These are phyloP conservation scores for Dictyostelium firmibasis DNA, from an alignment of 78 protist species.

Conservation along the genomic window DNA sequence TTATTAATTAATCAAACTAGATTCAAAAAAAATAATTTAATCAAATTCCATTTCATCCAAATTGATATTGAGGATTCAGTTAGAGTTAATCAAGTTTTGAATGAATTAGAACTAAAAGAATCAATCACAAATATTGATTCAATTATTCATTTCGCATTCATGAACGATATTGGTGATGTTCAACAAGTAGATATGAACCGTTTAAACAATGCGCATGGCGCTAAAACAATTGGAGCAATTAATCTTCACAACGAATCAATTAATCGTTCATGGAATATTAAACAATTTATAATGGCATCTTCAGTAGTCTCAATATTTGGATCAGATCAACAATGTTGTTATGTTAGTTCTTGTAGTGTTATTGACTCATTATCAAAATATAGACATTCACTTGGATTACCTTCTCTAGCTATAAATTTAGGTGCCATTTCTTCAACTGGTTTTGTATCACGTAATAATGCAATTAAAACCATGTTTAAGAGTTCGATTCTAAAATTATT, in stretches of 20 bases:
- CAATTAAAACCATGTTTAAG: background rate
- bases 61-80: background rate
- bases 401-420: background rate
- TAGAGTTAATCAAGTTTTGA: background rate
- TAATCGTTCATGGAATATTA: background rate
- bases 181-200: background rate
- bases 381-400: background rate
- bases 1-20: slow-evolving; percentile 15
- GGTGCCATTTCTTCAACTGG: background rate
- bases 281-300: background rate
- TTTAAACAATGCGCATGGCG: background rate
- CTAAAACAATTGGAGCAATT: background rate
- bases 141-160: background rate
- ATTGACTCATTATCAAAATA: background rate
- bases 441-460: background rate
- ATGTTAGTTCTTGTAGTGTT: background rate
- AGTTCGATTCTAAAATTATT: background rate
- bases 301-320: background rate
- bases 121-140: background rate
- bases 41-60: slow-evolving; percentile 5
- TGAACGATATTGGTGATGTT: background rate
- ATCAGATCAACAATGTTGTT: background rate
- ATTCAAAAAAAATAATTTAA: background rate
- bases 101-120: background rate
- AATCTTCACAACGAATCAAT: slow-evolving; percentile 7